These are phyloP conservation scores for Mrakia hoshinonis DNA, from an alignment of 768 basidiomycete genomes.

Conservation along the genomic window DNA sequence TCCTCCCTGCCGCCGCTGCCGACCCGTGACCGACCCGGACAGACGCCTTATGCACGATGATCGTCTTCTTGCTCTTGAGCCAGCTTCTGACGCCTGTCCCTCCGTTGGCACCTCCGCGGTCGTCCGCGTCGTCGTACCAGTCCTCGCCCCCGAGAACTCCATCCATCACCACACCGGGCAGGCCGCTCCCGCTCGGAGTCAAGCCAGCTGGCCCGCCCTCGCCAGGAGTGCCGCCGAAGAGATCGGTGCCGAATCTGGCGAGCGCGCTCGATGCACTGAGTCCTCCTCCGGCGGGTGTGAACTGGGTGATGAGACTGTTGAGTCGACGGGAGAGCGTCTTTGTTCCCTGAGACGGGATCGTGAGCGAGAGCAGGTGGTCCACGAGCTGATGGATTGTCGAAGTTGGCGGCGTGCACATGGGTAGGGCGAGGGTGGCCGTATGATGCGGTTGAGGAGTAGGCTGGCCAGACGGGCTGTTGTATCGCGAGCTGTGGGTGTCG, in stretches of 20 bases:
- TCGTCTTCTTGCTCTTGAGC: neutral
- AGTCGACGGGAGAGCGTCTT: neutral
- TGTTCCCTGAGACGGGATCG: neutral
- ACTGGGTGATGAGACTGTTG: neutral
- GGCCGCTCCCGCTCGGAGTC: neutral
- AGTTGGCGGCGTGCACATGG: neutral
- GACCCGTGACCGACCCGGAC: neutral
- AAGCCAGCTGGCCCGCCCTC: neutral
- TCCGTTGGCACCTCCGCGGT: neutral
- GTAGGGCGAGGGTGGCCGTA: neutral
- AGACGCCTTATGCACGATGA: neutral
- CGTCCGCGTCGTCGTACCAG: conserved; percentile 7
- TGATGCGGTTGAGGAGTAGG: neutral
- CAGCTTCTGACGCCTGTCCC: neutral
- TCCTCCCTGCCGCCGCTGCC: neutral
- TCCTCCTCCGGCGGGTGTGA: neutral
- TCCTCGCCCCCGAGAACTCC: neutral
- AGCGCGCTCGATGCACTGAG: no score
- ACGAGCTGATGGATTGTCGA: neutral
- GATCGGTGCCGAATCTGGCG: neutral
- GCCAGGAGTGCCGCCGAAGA: neutral
- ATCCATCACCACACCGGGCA: neutral
- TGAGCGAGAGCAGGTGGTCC: neutral
- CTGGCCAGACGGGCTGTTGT: neutral
- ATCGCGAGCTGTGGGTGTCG: neutral